Percentiles rank a stretch among this genome's conserved stretches.
These are phyloP conservation scores for Phialemonium atrogriseum DNA, from an alignment of 2,329 filamentous ascomycete genomes.

Conservation along the genomic window DNA sequence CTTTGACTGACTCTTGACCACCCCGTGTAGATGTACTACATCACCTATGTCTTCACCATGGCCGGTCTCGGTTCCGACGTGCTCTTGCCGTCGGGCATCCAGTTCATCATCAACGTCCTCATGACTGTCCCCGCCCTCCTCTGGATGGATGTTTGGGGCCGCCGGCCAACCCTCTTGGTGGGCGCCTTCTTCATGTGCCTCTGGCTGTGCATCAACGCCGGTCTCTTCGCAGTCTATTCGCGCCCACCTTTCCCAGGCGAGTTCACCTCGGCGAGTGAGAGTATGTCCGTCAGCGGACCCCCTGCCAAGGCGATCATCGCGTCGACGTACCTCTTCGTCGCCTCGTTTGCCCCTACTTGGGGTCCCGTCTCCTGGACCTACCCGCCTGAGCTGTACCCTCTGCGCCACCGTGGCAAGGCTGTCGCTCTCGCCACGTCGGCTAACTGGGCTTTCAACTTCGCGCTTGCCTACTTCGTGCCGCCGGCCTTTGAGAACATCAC, in stretches of 20 bases:
- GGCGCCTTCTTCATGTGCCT: slow-evolving; percentile 57
- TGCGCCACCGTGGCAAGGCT: slow-evolving; percentile 29
- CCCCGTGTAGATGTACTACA: slow-evolving; percentile 53
- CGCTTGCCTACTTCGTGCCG: slow-evolving; percentile 28
- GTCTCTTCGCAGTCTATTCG: slow-evolving; percentile 34
- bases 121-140: slow-evolving; percentile 72
- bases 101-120: slow-evolving; percentile 71
- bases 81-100: slow-evolving; percentile 59
- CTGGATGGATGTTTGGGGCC: slow-evolving; percentile 69
- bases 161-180: slow-evolving; percentile 57
- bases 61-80: slow-evolving; percentile 54
- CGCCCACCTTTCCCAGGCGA: slow-evolving; percentile 20
- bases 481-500: slow-evolving; percentile 26
- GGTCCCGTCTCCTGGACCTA: slow-evolving; percentile 36
- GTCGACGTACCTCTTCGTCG: slow-evolving; percentile 57
- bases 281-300: slow-evolving; percentile 36
- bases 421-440: slow-evolving; percentile 23
- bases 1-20: too few species aligned
- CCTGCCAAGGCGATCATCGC: slow-evolving; percentile 53
- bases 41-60: slow-evolving; percentile 64
- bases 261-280: slow-evolving; percentile 32
- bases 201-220: slow-evolving; percentile 38
- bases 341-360: slow-evolving; percentile 37
- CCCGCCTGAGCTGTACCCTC: slow-evolving; percentile 37
- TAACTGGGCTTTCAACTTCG: slow-evolving; percentile 33